These are phyloP conservation scores for Aleurites moluccanus DNA, from an alignment of 441 rosid genomes.

Conservation along the genomic window DNA sequence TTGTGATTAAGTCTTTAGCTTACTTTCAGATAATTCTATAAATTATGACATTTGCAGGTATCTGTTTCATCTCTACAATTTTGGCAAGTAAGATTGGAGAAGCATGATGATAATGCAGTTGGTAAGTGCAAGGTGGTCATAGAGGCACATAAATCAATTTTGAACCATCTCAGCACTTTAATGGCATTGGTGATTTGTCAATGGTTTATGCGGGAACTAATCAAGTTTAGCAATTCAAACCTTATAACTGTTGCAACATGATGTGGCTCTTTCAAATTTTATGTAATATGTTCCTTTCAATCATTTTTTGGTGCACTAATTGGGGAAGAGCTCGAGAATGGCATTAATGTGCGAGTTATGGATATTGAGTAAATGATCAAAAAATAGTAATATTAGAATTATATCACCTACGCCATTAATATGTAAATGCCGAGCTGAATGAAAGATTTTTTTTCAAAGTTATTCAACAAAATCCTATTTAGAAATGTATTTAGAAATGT, in stretches of 20 bases:
- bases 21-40: neutral
- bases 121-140: neutral
- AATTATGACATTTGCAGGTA: constrained; percentile 2
- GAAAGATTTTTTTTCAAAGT: neutral
- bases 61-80: neutral
- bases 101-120: neutral
- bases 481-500: too few relatives aligned
- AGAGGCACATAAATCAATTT: neutral
- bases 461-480: neutral
- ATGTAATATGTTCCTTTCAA: neutral
- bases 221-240: neutral
- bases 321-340: neutral
- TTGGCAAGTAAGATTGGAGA: constrained; percentile 15
- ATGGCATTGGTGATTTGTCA: too few relatives aligned
- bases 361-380: neutral
- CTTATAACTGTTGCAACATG: neutral
- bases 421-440: neutral
- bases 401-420: neutral
- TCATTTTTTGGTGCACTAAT: neutral
- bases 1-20: neutral
- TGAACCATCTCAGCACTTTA: neutral
- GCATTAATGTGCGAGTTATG: neutral
- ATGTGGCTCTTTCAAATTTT: neutral
- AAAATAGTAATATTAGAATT: neutral
- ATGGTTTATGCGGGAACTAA: neutral